A percentile compares a stretch with the other conserved stretches of the same genome.
Conservation (phyloP, 345 rosid genomes). For the Eucalyptus cladocalyx region DNA sequence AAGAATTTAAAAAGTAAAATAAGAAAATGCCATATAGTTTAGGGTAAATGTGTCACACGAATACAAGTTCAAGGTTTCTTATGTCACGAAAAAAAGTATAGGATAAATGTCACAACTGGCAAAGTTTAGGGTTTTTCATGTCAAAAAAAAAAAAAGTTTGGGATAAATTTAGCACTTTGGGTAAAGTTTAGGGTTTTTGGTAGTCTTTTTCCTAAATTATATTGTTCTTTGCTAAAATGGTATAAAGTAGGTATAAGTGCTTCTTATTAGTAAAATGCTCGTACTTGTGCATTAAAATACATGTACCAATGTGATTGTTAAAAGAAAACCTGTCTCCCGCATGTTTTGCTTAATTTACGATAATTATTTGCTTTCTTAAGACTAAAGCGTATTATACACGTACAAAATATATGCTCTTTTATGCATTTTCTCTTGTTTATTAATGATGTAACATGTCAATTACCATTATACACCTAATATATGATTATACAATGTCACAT, state of each 20-base stretch:
- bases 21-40: too few species aligned
- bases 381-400: neutral
- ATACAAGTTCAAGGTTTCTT: too few species aligned
- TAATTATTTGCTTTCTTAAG: neutral
- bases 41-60: accelerated
- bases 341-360: neutral
- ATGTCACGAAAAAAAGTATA: accelerated
- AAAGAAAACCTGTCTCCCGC: neutral
- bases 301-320: neutral
- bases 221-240: neutral
- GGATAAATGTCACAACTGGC: too few species aligned
- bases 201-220: neutral
- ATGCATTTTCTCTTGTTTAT: neutral
- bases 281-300: neutral
- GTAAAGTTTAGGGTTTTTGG: accelerated
- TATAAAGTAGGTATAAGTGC: neutral
- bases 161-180: accelerated
- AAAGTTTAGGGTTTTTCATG: accelerated
- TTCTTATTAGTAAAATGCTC: neutral
- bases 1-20: too few species aligned
- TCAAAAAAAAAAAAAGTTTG: accelerated
- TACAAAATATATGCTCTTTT: neutral
- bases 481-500: neutral
- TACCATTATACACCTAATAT: neutral
- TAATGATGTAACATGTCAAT: neutral